phyloP scores from a whole-genome alignment of 768 basidiomycete genomes.

The Russula virescens region DNA sequence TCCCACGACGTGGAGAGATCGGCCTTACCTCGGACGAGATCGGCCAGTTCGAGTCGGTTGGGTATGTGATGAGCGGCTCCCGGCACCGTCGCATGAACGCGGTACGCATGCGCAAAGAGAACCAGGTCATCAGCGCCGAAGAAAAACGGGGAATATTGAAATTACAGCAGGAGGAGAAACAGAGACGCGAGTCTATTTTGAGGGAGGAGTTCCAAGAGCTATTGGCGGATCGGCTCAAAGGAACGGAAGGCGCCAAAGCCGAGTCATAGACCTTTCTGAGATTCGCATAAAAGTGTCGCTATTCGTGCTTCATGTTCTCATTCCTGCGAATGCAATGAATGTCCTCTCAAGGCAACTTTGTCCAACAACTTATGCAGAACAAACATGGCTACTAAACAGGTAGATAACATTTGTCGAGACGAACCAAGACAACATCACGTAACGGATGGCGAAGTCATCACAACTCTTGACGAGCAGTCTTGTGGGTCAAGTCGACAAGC shows the following conservation, averaged over 20 bases:
- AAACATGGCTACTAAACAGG: neutral
- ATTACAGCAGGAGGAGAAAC: constrained; percentile 89
- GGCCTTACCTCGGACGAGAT: constrained; percentile 87
- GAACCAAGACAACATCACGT: neutral
- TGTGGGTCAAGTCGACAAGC: constrained; percentile 56
- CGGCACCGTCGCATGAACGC: constrained; percentile 97
- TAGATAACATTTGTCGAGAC: neutral
- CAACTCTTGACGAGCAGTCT: constrained; percentile 45
- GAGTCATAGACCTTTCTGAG: constrained; percentile 10
- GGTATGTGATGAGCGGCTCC: constrained; percentile 97
- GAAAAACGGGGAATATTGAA: constrained; percentile 96
- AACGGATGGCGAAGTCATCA: constrained; percentile 26
- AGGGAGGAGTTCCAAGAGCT: constrained; percentile 87
- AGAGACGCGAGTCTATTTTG: constrained; percentile 83
- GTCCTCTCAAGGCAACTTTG: neutral
- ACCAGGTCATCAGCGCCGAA: constrained; percentile 98
- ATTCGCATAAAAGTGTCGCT: neutral
- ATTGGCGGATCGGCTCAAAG: constrained; percentile 69
- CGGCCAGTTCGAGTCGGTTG: constrained; percentile 77
- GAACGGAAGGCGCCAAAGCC: constrained; percentile 29
- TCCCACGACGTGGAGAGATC: constrained; percentile 98
- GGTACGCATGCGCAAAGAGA: constrained; percentile 97
- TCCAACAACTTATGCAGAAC: neutral
- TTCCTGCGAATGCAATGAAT: neutral
- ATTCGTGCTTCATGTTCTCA: neutral